These are phyloP conservation scores for Coemansia asiatica DNA, from an alignment of 192 early-diverging fungal species.

Conservation along the genomic window DNA sequence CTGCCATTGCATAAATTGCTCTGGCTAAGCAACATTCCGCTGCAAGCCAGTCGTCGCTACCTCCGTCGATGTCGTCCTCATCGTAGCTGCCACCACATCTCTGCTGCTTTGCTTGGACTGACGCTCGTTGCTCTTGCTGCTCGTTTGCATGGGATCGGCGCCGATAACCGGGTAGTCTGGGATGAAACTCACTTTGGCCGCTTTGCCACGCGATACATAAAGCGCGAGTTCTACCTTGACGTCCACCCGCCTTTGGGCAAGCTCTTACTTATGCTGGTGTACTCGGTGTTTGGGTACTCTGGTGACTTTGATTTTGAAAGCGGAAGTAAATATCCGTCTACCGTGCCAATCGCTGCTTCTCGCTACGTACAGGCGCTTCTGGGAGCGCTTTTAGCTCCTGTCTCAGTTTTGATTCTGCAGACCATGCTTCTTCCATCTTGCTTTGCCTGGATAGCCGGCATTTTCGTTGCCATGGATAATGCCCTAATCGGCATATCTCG, in stretches of 20 bases:
- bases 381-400: constrained; percentile 77
- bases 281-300: constrained; percentile 70
- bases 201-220: constrained; percentile 89
- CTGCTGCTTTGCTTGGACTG: neutral
- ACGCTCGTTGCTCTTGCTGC: constrained; percentile 7
- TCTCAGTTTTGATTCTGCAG: constrained; percentile 64
- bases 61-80: too few relatives aligned
- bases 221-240: constrained; percentile 91
- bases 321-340: constrained; percentile 71
- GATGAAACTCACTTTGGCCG: constrained; percentile 98
- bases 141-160: constrained; percentile 57
- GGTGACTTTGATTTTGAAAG: constrained; percentile 82
- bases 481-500: constrained; percentile 66
- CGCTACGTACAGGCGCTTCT: constrained; percentile 70
- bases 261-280: constrained; percentile 66
- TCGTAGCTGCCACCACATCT: neutral
- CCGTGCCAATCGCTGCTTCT: constrained; percentile 82
- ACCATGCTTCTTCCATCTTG: constrained; percentile 7
- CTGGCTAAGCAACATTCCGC: neutral
- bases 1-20: neutral
- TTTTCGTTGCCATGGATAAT: constrained; percentile 74
- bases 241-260: constrained; percentile 94
- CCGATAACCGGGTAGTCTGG: constrained; percentile 65
- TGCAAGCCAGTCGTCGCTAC: neutral
- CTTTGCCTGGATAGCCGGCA: constrained; percentile 59